Base-by-base conservation (phyloP, 805 yeast genomes). In the Zygotorulaspora danielsina region DNA sequence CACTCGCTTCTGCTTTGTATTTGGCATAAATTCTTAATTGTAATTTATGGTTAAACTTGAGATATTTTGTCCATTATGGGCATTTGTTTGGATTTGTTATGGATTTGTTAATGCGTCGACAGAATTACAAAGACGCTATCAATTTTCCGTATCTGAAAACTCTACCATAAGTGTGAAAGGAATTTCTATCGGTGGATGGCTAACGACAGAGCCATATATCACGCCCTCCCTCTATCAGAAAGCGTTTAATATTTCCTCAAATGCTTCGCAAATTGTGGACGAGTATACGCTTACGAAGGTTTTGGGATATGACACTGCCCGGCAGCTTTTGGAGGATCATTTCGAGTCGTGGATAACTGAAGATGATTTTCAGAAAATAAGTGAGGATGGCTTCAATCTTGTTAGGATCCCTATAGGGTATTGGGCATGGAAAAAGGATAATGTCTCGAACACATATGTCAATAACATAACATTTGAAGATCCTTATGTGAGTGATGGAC, bases 371-470 rank as follows among this genome's bases (percentile, higher is more conserved):
- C 51, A 58, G 19, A 64, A 67, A 27, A 79, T 80, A 20, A 67
- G 66, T 36, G 51, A 52, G 3, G 66, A 64, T 49, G 87, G 86
- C 0, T 71, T 81, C 46, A 80, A 82, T 52, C 66, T 80, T 55
- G 86, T 83, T n/a, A 65, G 93, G 34, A 71, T 84, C 25, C 93
- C 93, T 0, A 73, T 83, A 35, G 90, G 90, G 2, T 84, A 84
- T 58, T 84, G 94, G 93, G 85, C 89, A 1, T 80, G 79, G 63
- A 70, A 69, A 41, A 62, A 61, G 25, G 47, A 56, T 24, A 46
- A 53, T 20, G 54, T 52, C 1, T 28, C 32, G 1, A 38, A 42
- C 17, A 29, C 21, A 9, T 57, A 54, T 20, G 27, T 48, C 6
- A 46, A 42, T 5, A 45, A 48, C 15, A 44, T 49, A n/a, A 42